Conservation (phyloP, 139 green algal genomes). For the Chlorella sp. region DNA sequence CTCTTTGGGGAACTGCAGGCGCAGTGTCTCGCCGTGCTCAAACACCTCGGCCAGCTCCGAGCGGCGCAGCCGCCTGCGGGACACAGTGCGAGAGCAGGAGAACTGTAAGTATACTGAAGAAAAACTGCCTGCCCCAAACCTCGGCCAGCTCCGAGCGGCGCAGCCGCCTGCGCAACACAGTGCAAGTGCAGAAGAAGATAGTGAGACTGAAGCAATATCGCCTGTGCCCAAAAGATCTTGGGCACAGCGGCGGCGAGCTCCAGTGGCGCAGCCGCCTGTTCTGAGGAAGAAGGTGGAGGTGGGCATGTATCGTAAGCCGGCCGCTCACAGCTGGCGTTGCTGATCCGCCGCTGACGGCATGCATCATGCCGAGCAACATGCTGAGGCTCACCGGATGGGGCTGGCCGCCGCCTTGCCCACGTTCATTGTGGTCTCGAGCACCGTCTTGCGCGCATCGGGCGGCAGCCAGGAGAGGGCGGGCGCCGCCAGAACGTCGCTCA, state of each 20-base stretch:
- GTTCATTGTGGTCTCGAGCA: slow-evolving; percentile 50
- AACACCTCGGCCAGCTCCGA: slow-evolving; percentile 64
- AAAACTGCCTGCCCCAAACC: no score
- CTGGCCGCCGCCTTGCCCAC: slow-evolving; percentile 46
- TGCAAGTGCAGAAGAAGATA: slow-evolving; percentile 40
- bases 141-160: slow-evolving; percentile 42
- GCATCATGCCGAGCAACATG: no score
- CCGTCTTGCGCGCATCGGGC: slow-evolving; percentile 6
- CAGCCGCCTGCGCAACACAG: background rate
- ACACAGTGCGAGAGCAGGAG: no score
- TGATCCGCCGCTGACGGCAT: no score
- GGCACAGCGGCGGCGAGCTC: slow-evolving; percentile 37
- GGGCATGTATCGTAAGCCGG: no score
- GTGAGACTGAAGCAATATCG: slow-evolving; percentile 56
- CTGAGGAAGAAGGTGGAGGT: no score
- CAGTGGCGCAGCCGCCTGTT: slow-evolving; percentile 21
- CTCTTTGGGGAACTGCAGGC: slow-evolving; percentile 90
- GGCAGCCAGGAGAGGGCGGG: slow-evolving; percentile 8
- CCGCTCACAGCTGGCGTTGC: no score
- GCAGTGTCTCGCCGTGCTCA: slow-evolving; percentile 70
- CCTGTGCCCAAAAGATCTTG: no score
- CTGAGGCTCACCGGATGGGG: slow-evolving; percentile 1
- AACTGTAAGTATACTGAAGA: no score
- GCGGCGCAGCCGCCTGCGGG: slow-evolving; percentile 26
- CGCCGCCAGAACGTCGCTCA: slow-evolving; percentile 52